phyloP scores from a whole-genome alignment of 2,329 filamentous ascomycete genomes.

The Botrytis fragariae region DNA sequence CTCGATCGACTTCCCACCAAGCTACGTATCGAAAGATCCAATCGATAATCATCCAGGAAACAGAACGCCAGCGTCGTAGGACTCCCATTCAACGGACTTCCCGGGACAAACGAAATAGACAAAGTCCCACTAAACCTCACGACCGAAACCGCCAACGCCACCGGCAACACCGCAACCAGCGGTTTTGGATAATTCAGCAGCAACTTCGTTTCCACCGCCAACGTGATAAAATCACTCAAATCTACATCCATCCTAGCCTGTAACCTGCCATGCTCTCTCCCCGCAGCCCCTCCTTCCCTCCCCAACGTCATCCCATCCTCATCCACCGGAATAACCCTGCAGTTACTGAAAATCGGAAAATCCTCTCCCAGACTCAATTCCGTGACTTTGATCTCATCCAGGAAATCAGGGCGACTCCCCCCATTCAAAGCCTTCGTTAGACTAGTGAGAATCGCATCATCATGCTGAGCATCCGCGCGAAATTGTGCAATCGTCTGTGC shows the following conservation, averaged over 20 bases:
- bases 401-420: slow-evolving; percentile 80
- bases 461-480: slow-evolving; percentile 84
- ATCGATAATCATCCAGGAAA: slow-evolving; percentile 83
- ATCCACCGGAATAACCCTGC: slow-evolving; percentile 86
- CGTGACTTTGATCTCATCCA: slow-evolving; percentile 90
- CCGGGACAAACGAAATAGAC: slow-evolving; percentile 88
- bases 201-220: slow-evolving; percentile 91
- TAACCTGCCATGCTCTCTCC: slow-evolving; percentile 66
- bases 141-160: slow-evolving; percentile 86
- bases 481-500: slow-evolving; percentile 97
- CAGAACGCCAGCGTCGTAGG: slow-evolving; percentile 93
- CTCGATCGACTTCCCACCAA: slow-evolving; percentile 76
- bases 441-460: slow-evolving; percentile 84
- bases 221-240: slow-evolving; percentile 89
- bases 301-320: slow-evolving; percentile 67
- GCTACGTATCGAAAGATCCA: slow-evolving; percentile 79
- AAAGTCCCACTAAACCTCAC: slow-evolving; percentile 93
- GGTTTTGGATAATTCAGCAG: slow-evolving; percentile 93
- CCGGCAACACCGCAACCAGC: slow-evolving; percentile 82
- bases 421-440: slow-evolving; percentile 85
- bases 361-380: slow-evolving; percentile 94
- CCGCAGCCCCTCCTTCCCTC: slow-evolving; percentile 24
- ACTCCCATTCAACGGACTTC: slow-evolving; percentile 61
- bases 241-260: slow-evolving; percentile 98
- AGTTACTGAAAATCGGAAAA: slow-evolving; percentile 98